Percentiles rank a stretch among this genome's conserved stretches.
These are phyloP conservation scores for Kwoniella heveanensis DNA, from an alignment of 768 basidiomycete species.

Conservation along the genomic window DNA sequence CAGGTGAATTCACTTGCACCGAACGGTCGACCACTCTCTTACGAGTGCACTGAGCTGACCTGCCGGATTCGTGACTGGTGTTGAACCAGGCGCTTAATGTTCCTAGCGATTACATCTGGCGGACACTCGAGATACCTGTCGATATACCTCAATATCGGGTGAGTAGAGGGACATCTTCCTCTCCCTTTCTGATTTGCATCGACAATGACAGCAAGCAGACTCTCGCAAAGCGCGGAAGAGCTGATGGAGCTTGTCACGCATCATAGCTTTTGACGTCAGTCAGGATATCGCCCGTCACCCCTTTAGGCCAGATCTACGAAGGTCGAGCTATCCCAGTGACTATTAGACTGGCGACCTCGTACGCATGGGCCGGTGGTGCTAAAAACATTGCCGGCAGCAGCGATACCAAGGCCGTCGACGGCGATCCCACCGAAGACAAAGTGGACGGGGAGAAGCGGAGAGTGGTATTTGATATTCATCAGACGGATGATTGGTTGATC, in stretches of 20 bases:
- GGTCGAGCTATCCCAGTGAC: constrained; percentile 79
- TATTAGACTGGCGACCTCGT: constrained; percentile 70
- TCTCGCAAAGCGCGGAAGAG: no score
- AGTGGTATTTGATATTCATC: constrained; percentile 74
- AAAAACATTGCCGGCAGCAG: no score
- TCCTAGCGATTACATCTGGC: constrained; percentile 60
- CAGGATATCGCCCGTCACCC: constrained; percentile 46
- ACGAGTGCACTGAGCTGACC: no score
- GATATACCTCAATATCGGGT: constrained; percentile 82
- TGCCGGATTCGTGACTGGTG: constrained; percentile 8
- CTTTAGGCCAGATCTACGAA: constrained; percentile 66
- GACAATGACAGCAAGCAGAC: no score
- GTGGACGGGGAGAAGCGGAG: constrained; percentile 16
- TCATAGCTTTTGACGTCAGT: constrained; percentile 60
- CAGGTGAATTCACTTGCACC: no score
- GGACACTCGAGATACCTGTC: constrained; percentile 77
- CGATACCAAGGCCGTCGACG: no score
- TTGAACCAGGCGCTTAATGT: constrained; percentile 4
- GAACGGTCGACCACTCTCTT: no score
- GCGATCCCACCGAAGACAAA: neutral
- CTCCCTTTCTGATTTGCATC: neutral
- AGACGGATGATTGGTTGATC: constrained; percentile 81
- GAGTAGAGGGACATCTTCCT: no score
- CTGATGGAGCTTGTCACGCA: constrained; percentile 46
- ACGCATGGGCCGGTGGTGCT: constrained; percentile 69